Evolutionary conservation across 768 basidiomycete genomes (phyloP), one percentile per base, ranked within the genome.

Genomic region (Lactifluus subvellereus): DNA sequence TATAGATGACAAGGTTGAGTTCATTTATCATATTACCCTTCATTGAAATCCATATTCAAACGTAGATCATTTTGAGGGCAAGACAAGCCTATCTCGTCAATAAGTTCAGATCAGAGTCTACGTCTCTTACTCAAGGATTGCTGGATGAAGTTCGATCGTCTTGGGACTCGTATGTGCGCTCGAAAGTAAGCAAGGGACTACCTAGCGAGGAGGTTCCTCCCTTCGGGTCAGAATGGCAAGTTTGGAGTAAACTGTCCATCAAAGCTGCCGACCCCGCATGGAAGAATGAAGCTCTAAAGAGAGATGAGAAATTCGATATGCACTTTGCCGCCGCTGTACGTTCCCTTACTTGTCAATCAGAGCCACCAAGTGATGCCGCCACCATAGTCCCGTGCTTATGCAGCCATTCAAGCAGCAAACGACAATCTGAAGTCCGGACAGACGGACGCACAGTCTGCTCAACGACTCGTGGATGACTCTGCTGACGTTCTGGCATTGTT

Each of bases 231-330:
- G 80, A 88, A 68, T 78, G 79, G 57, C 70, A 65, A 0, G 69
- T 72, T 0, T 96, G 92, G 86, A 71, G 76, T 11, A 53, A 47
- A 20, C 77, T 78, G n/a, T 75, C 89, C 2, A 68, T 75, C 43
- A 76, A 78, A 42, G 76, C 82, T 53, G 63, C 68, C 52, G 75
- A 89, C 71, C 74, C 76, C 42, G 72, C 77, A 42, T 93, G 88
- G 87, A 87, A 85, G 69, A 78, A 80, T 56, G 86, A 86, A 63
- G 85, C 87, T 69, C 72, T 89, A 71, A 84, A 79, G 71, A 81
- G 85, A 70, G 89, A 97, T 66, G 94, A 96, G 76, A 98, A 96
- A 75, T 95, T 95, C 70, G 85, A 87, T 57, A 89, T 98, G 91
- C 78, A 95, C 75, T 82, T 93, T 69, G 76, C 83, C 43, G 82